Evolutionary conservation across 768 basidiomycete genomes (phyloP).

Genomic region (Mycena belliarum): DNA sequence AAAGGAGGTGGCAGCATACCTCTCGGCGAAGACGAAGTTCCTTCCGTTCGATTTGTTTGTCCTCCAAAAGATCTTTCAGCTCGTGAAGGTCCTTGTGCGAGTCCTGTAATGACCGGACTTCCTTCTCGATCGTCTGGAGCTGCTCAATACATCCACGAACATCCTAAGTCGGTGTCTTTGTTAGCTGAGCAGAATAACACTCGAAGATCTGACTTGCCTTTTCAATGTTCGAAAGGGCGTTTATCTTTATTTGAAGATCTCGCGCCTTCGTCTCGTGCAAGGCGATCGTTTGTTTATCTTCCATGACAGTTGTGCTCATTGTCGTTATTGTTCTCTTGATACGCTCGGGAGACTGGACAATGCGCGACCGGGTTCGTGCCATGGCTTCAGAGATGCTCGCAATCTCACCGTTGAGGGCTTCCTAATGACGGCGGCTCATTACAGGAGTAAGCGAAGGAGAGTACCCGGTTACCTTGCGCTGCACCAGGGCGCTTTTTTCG

Average conservation of each 20-base stretch:
- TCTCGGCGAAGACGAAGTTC: slow-evolving; percentile 70
- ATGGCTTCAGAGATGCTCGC: slow-evolving; percentile 61
- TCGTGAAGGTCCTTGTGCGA: slow-evolving; percentile 70
- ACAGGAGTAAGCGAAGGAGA: too few species aligned
- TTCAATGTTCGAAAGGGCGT: slow-evolving; percentile 71
- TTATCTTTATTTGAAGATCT: slow-evolving; percentile 75
- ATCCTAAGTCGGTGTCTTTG: slow-evolving; percentile 55
- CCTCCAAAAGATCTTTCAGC: slow-evolving; percentile 66
- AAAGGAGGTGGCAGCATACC: slow-evolving; percentile 38
- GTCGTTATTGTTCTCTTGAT: slow-evolving; percentile 78
- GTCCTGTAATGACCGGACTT: slow-evolving; percentile 60
- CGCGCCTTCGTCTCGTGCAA: slow-evolving; percentile 73
- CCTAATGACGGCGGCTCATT: slow-evolving; percentile 36
- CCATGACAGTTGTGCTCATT: slow-evolving; percentile 67
- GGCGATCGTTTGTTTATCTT: slow-evolving; percentile 69
- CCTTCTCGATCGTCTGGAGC: slow-evolving; percentile 71
- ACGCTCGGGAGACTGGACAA: slow-evolving; percentile 91
- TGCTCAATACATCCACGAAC: slow-evolving; percentile 72
- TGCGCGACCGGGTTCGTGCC: slow-evolving; percentile 63
- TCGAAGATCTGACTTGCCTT: slow-evolving; percentile 44
- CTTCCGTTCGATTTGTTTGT: slow-evolving; percentile 73
- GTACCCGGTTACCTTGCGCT: slow-evolving; percentile 68
- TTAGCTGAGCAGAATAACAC: not conserved
- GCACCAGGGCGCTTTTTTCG: slow-evolving; percentile 62
- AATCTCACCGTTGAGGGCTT: slow-evolving; percentile 62